Evolutionary conservation across 192 early-diverging fungal species (phyloP).

Genomic region (Radiomyces spectabilis): DNA sequence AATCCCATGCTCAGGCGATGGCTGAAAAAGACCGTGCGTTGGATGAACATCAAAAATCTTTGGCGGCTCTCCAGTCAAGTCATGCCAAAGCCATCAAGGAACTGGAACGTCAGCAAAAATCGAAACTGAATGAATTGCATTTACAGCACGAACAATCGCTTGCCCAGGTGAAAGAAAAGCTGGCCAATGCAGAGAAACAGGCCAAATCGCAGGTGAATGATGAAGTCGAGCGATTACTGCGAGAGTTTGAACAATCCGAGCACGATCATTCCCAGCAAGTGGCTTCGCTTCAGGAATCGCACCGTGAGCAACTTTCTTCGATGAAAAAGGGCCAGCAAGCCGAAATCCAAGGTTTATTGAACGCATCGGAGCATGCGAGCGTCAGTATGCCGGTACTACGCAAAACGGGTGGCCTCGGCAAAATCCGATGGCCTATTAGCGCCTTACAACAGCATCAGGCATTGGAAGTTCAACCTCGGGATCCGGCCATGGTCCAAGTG

Average conservation of each 20-base stretch:
- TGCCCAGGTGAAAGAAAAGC: conserved; percentile 1
- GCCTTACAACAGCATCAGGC: no score
- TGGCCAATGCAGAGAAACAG: conserved; percentile 7
- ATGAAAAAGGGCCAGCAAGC: conserved; percentile 20
- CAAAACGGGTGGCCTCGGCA: no score
- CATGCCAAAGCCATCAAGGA: conserved; percentile 10
- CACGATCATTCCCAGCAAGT: conserved; percentile 21
- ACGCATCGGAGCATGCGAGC: no score
- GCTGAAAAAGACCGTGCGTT: conserved; percentile 20
- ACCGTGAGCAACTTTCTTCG: conserved; percentile 15
- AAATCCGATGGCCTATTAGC: background rate
- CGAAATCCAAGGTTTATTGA: no score
- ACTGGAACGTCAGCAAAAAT: conserved; percentile 11
- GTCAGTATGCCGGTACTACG: no score
- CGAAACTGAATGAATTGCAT: background rate
- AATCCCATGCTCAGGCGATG: conserved; percentile 16
- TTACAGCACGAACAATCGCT: conserved; percentile 7
- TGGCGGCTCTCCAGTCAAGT: conserved; percentile 4
- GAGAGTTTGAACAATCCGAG: conserved; percentile 27
- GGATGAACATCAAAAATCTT: conserved; percentile 15
- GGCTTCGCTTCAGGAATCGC: conserved; percentile 14
- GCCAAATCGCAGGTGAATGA: conserved; percentile 13
- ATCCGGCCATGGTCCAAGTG: conserved; percentile 12
- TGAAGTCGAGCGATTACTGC: conserved; percentile 18
- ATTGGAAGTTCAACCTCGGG: conserved; percentile 5